Conservation (phyloP, 139 green algal genomes). For the Chlamydomonas incerta region DNA sequence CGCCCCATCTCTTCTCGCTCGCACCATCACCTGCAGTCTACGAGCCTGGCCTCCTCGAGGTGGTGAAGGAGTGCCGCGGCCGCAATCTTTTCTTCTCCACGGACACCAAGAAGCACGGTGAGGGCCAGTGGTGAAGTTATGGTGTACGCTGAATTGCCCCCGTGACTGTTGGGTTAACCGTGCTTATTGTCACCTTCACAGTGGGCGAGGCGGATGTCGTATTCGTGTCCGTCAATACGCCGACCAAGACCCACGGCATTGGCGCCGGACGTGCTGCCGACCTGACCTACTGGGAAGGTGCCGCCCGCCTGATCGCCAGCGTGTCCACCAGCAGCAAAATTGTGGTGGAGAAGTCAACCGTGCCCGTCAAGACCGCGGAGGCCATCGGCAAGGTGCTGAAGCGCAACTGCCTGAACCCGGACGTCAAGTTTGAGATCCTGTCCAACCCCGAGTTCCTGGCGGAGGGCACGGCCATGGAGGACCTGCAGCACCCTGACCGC, state of each 20-base stretch:
- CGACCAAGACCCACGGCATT: constrained; percentile 97
- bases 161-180: too few relatives aligned
- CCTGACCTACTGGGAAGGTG: constrained; percentile 99
- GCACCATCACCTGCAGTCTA: constrained; percentile 75
- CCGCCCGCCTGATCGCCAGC: constrained; percentile 93
- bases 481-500: constrained; percentile 85
- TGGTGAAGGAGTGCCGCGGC: constrained; percentile 85
- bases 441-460: constrained; percentile 95
- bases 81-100: constrained; percentile 98
- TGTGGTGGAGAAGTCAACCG: constrained; percentile 99
- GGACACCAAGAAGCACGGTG: constrained; percentile 93
- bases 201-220: constrained; percentile 96
- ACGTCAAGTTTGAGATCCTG: constrained; percentile 95
- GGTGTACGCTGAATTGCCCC: too few relatives aligned
- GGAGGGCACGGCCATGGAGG: constrained; percentile 91
- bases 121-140: too few relatives aligned
- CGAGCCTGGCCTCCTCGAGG: constrained; percentile 96
- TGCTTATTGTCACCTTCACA: too few relatives aligned
- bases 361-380: constrained; percentile 99
- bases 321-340: constrained; percentile 93
- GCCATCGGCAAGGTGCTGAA: constrained; percentile 95
- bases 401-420: constrained; percentile 79
- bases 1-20: too few relatives aligned
- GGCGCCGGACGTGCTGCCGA: constrained; percentile 97
- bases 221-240: constrained; percentile 99